These are phyloP conservation scores for Achaetomium macrosporum DNA, from an alignment of 2,329 filamentous ascomycete genomes.

Conservation along the genomic window DNA sequence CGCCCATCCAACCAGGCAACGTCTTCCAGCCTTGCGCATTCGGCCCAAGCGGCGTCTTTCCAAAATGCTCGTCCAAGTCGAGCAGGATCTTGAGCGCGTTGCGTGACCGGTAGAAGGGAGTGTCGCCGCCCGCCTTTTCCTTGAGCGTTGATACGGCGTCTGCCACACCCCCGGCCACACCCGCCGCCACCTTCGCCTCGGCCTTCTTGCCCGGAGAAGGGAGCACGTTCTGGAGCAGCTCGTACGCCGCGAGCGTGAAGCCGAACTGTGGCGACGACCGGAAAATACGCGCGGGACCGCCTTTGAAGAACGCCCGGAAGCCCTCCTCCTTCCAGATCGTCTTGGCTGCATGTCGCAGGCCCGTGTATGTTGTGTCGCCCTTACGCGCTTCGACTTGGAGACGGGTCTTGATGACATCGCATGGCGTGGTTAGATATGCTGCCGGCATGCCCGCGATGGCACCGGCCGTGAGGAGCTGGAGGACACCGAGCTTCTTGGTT, in stretches of 20 bases:
- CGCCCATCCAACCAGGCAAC: conserved; percentile 44
- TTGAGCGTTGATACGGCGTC: conserved; percentile 59
- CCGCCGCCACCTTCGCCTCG: conserved; percentile 47
- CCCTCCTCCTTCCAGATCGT: conserved; percentile 89
- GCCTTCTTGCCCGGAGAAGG: conserved; percentile 61
- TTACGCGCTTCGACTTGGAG: conserved; percentile 96
- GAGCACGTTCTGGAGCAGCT: conserved; percentile 75
- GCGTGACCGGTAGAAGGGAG: conserved; percentile 58
- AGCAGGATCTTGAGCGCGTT: conserved; percentile 95
- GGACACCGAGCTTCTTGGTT: conserved; percentile 79
- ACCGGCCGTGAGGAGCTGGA: conserved; percentile 89
- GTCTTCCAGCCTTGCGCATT: conserved; percentile 48
- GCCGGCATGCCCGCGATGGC: conserved; percentile 91
- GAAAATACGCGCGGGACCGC: conserved; percentile 88
- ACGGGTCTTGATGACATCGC: conserved; percentile 98
- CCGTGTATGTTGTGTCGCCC: conserved; percentile 83
- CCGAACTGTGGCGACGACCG: conserved; percentile 96
- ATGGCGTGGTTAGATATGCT: conserved; percentile 92
- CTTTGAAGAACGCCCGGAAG: conserved; percentile 97
- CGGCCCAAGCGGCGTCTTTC: conserved; percentile 56
- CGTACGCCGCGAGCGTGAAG: conserved; percentile 93
- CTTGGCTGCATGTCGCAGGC: conserved; percentile 74
- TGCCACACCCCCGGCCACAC: conserved; percentile 59
- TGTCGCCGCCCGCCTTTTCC: conserved; percentile 51
- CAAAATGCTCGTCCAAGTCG: conserved; percentile 91